These are phyloP conservation scores for Lactarius deliciosus DNA, from an alignment of 768 basidiomycete species.

Conservation along the genomic window DNA sequence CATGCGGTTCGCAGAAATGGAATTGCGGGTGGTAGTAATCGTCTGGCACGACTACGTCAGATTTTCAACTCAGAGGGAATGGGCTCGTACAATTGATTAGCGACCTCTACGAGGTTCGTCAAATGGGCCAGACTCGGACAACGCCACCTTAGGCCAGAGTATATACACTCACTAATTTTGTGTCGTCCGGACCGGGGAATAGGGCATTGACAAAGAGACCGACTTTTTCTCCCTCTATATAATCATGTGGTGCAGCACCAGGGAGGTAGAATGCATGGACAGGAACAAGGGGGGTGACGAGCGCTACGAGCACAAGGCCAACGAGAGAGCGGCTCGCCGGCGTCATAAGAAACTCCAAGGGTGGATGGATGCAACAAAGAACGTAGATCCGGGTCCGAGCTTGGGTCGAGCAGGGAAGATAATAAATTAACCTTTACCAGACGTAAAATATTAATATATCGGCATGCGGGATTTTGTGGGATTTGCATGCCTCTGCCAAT, in stretches of 20 bases:
- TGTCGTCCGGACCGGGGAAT: conserved; percentile 62
- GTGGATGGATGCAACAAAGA: neutral
- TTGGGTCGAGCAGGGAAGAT: too few species aligned
- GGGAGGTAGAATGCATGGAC: conserved; percentile 85
- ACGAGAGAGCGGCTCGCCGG: conserved; percentile 27
- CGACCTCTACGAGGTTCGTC: conserved; percentile 61
- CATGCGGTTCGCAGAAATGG: conserved; percentile 80
- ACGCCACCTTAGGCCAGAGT: neutral
- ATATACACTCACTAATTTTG: conserved; percentile 62
- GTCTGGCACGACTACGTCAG: conserved; percentile 45
- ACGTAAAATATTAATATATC: too few species aligned
- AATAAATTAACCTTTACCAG: too few species aligned
- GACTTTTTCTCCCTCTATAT: conserved; percentile 68
- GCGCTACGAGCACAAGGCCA: conserved; percentile 30
- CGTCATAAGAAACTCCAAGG: conserved; percentile 18
- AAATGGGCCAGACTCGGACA: neutral
- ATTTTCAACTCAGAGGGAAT: neutral
- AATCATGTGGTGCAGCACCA: conserved; percentile 85
- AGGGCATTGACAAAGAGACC: conserved; percentile 84
- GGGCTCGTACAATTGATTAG: conserved; percentile 73
- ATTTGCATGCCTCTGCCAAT: too few species aligned
- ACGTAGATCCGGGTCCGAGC: too few species aligned
- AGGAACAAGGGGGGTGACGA: conserved; percentile 23
- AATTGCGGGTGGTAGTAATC: conserved; percentile 91
- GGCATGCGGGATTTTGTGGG: too few species aligned